Evolutionary conservation across 176 grass and related monocot species (phyloP), one percentile per base, ranked within the genome.

Genomic region (Oryza punctata): DNA sequence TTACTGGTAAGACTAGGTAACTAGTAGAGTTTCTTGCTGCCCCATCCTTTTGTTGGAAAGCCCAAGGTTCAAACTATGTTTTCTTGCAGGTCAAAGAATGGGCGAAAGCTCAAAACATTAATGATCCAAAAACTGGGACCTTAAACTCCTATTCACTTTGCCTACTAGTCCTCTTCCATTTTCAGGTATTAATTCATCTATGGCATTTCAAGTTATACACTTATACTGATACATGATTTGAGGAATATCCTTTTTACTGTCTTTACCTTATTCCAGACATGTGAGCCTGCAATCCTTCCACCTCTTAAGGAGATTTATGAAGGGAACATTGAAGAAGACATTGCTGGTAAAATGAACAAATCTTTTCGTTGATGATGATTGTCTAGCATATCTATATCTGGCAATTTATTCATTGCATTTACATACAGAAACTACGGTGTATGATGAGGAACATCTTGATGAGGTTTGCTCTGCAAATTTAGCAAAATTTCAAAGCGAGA

Each of bases 61-160:
- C 21, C 26, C 67, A 88, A 78, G 26, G 80, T 23, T 91, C 81
- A 57, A 18, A 65, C 76, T 18, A 79, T 63, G 32, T 87, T 83
- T 86, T n/a, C 21, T 26, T 91, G 64, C 91, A 98, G 96, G 90
- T 89, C 47, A 98, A 98, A 77, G 96, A 98, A 87, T 98, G 96
- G 96, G 96, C 96, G 12, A 98, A 98, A 91, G 89, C 93, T 79
- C 93, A 95, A 88, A 85, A 88, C 65, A 98, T 98, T 37, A 98
- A 98, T 71, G 89, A 98, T 86, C 86, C 96, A 9, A 98, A 95
- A 84, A 64, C 57, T 57, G 96, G 96, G 23, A 90, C 93, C 77
- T 65, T 98, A 12, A 98, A 98, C 83, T 95, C 96, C 27, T 98
- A 90, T 86, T 98, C 96, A 12, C 82, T 98, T 72, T 98, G 96